A percentile compares a stretch with the other conserved stretches of the same genome.
Conservation (phyloP, 83 land plant genomes). For the Larix sibirica region DNA sequence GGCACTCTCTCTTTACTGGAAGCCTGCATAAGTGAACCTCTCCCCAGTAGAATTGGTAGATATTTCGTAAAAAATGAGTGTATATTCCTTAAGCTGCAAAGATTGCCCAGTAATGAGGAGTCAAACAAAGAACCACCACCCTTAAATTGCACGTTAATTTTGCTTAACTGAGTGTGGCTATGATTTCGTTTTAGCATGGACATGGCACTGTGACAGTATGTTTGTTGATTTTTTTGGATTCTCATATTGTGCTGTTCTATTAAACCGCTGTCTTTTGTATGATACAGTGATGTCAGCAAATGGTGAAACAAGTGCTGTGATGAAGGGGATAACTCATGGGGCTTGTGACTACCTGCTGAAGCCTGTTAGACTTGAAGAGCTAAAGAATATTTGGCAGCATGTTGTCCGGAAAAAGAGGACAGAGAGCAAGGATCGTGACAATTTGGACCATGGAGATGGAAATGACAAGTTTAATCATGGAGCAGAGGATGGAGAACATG, state of each 20-base stretch:
- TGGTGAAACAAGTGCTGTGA: constrained; percentile 68
- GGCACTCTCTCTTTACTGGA: no score
- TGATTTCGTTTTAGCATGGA: neutral
- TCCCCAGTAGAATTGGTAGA: neutral
- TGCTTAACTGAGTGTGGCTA: neutral
- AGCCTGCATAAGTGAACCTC: neutral
- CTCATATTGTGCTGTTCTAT: neutral
- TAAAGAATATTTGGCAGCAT: constrained; percentile 86
- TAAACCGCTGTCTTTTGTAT: neutral
- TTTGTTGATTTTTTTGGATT: no score
- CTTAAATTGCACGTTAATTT: neutral
- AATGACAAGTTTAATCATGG: constrained; percentile 17
- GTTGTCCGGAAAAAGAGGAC: constrained; percentile 57
- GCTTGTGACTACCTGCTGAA: constrained; percentile 83
- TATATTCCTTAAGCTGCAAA: neutral
- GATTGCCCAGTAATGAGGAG: neutral
- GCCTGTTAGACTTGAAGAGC: constrained; percentile 78
- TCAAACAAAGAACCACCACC: neutral
- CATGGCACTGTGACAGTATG: neutral
- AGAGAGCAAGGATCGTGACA: constrained; percentile 26
- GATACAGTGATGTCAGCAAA: constrained; percentile 71
- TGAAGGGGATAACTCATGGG: constrained; percentile 83
- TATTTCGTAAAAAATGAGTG: neutral
- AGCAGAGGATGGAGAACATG: constrained; percentile 22
- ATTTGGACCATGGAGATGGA: constrained; percentile 23